Conservation (phyloP, 2,329 filamentous ascomycete species). For the Alternaria sp. region DNA sequence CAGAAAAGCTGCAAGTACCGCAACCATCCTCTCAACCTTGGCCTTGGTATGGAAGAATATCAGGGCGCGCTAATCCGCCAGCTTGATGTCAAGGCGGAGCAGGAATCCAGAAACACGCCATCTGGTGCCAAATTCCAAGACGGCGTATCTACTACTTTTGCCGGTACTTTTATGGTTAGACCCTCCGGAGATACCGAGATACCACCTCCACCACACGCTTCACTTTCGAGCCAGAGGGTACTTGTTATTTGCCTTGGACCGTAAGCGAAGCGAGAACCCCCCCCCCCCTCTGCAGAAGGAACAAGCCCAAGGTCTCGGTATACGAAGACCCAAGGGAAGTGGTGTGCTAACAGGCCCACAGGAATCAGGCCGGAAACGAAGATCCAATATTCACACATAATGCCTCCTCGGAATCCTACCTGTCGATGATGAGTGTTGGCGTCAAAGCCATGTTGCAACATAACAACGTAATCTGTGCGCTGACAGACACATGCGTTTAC, state of each 20-base stretch:
- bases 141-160: slow-evolving; percentile 18
- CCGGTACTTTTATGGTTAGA: slow-evolving; percentile 21
- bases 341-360: slow-evolving; percentile 2
- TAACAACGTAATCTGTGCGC: slow-evolving; percentile 3
- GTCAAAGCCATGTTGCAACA: background rate
- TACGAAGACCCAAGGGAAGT: background rate
- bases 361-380: background rate
- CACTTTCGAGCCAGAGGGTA: slow-evolving; percentile 4
- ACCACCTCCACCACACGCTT: slow-evolving; percentile 14
- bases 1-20: slow-evolving; percentile 8
- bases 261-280: slow-evolving; percentile 4
- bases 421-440: slow-evolving; percentile 14
- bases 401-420: slow-evolving; percentile 7
- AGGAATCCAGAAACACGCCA: slow-evolving; percentile 10
- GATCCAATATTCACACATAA: slow-evolving; percentile 2
- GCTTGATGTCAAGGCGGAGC: slow-evolving; percentile 7
- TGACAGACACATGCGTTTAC: slow-evolving; percentile 15
- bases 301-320: background rate
- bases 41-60: slow-evolving; percentile 16
- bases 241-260: background rate
- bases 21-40: background rate
- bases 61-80: slow-evolving; percentile 1
- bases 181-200: slow-evolving; percentile 22
- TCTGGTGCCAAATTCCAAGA: slow-evolving; percentile 9
- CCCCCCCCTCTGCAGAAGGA: background rate